Conservation (phyloP, 345 rosid species). For the Mallotus nudiflorus region DNA sequence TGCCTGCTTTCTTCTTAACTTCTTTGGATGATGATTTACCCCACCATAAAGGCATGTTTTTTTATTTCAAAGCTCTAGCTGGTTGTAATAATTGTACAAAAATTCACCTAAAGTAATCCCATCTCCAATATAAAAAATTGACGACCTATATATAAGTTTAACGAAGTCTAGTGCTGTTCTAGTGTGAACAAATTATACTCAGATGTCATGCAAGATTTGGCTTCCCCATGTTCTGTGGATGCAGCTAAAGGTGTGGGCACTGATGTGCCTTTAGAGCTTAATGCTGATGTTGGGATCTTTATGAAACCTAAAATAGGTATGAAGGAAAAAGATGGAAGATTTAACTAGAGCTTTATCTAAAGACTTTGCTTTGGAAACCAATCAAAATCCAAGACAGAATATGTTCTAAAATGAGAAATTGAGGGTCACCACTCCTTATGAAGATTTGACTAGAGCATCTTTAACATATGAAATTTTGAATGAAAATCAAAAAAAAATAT, state of each 20-base stretch:
- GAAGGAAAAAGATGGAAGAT: slow-evolving; percentile 33
- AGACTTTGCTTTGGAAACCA: slow-evolving; percentile 27
- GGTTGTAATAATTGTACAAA: background rate
- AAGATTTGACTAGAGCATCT: slow-evolving; percentile 20
- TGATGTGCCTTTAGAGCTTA: slow-evolving; percentile 29
- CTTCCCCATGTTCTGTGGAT: slow-evolving; percentile 49
- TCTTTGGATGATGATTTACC: slow-evolving; percentile 25
- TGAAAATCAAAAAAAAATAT: slow-evolving; percentile 27
- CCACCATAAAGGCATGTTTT: slow-evolving; percentile 43
- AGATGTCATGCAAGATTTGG: slow-evolving; percentile 64
- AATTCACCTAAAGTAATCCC: slow-evolving; percentile 19
- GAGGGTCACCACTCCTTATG: slow-evolving; percentile 12
- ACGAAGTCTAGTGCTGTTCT: too few relatives aligned
- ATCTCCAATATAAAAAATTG: slow-evolving; percentile 14
- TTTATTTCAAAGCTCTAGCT: too few relatives aligned
- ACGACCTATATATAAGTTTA: too few relatives aligned
- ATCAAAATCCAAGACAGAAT: slow-evolving; percentile 27
- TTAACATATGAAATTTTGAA: slow-evolving; percentile 26
- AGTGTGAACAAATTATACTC: slow-evolving; percentile 71
- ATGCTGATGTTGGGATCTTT: slow-evolving; percentile 37
- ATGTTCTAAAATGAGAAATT: slow-evolving; percentile 9
- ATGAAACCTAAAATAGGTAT: slow-evolving; percentile 36
- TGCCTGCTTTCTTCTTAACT: slow-evolving; percentile 30
- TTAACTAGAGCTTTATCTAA: slow-evolving; percentile 15
- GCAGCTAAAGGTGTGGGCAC: slow-evolving; percentile 34